Evolutionary conservation across 1,284 basidiomycete species (phyloP).

Genomic region (Xanthoconium separans): DNA sequence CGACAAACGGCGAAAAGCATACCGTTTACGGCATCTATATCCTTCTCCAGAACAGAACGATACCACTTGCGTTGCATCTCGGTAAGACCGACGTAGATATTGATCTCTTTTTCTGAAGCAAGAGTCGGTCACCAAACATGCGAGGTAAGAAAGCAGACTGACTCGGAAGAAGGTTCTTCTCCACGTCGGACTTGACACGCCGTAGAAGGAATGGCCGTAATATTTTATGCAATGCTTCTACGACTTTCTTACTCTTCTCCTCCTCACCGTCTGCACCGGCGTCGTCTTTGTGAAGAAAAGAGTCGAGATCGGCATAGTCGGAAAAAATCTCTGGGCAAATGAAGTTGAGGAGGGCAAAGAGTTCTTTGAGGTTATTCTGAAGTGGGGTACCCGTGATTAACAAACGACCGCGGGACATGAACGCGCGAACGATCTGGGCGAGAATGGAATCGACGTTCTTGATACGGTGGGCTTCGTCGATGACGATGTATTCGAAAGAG

Average conservation of each 20-base stretch:
- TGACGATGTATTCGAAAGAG: slow-evolving; percentile 97
- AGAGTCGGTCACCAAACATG: not conserved
- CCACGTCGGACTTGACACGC: slow-evolving; percentile 96
- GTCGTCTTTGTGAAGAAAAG: slow-evolving; percentile 81
- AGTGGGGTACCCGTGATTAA: slow-evolving; percentile 97
- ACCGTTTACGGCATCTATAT: slow-evolving; percentile 98
- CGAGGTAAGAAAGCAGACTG: slow-evolving; percentile 25
- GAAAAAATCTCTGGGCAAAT: slow-evolving; percentile 86
- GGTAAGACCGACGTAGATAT: slow-evolving; percentile 96
- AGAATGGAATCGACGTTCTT: slow-evolving; percentile 99
- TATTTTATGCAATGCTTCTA: slow-evolving; percentile 98
- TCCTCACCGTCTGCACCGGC: slow-evolving; percentile 75
- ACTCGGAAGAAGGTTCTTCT: slow-evolving; percentile 94
- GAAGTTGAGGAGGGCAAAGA: slow-evolving; percentile 95
- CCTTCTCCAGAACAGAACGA: slow-evolving; percentile 93
- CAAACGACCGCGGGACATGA: slow-evolving; percentile 85
- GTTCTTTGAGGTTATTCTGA: slow-evolving; percentile 97
- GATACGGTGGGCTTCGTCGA: slow-evolving; percentile 99
- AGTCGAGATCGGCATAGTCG: slow-evolving; percentile 72
- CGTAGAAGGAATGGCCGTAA: slow-evolving; percentile 92
- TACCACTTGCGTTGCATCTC: slow-evolving; percentile 99
- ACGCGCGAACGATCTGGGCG: slow-evolving; percentile 92
- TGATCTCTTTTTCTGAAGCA: slow-evolving; percentile 91
- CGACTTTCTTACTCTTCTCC: slow-evolving; percentile 87
- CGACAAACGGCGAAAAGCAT: not conserved